phyloP scores from a whole-genome alignment of 2,329 filamentous ascomycete species.

The Phyllosticta citrichinensis region DNA sequence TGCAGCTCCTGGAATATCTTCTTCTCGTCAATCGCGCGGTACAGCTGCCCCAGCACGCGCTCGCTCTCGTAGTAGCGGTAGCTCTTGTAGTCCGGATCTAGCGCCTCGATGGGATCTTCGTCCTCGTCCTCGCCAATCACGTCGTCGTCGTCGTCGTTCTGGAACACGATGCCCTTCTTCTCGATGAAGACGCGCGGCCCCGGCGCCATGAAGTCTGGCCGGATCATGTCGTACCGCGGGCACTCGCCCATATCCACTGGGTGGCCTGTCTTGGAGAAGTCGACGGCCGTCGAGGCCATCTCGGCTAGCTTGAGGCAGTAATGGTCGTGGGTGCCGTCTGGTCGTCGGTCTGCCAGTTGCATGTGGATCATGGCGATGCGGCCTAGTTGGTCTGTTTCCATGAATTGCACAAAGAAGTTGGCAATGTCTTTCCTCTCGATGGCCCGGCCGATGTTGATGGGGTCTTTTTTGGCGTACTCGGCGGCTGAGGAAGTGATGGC shows the following conservation, averaged over 20 bases:
- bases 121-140: slow-evolving; percentile 18
- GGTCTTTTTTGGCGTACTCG: slow-evolving; percentile 53
- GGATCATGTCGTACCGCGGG: slow-evolving; percentile 15
- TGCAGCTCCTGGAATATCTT: slow-evolving; percentile 42
- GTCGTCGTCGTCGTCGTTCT: slow-evolving; percentile 21
- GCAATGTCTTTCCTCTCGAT: slow-evolving; percentile 60
- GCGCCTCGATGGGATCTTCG: slow-evolving; percentile 26
- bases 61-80: slow-evolving; percentile 55
- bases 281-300: slow-evolving; percentile 29
- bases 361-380: slow-evolving; percentile 33
- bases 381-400: slow-evolving; percentile 35
- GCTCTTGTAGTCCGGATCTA: slow-evolving; percentile 17
- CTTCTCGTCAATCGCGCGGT: slow-evolving; percentile 62
- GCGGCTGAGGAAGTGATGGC: slow-evolving; percentile 46
- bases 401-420: slow-evolving; percentile 61
- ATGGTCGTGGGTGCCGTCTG: slow-evolving; percentile 20
- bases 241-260: slow-evolving; percentile 19
- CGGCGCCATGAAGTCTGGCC: slow-evolving; percentile 47
- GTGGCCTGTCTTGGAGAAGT: slow-evolving; percentile 49
- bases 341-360: slow-evolving; percentile 29
- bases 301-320: slow-evolving; percentile 30
- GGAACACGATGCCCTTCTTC: slow-evolving; percentile 13
- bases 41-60: slow-evolving; percentile 61
- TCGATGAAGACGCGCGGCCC: slow-evolving; percentile 36
- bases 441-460: slow-evolving; percentile 48